Conservation (phyloP, 2,329 filamentous ascomycete species). For the Ophiosphaerella herpotricha region DNA sequence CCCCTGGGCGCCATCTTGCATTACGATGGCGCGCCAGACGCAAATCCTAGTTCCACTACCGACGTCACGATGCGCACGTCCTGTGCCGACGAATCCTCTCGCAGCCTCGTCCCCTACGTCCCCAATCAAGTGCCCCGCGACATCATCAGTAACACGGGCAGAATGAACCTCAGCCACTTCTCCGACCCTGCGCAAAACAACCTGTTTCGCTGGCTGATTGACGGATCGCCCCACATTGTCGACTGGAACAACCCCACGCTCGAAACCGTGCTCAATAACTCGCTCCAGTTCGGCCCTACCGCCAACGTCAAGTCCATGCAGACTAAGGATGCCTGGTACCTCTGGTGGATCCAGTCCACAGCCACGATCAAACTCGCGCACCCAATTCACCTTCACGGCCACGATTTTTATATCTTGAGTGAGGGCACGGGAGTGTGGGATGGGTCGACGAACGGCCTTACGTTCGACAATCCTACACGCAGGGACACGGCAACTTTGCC, state of each 20-base stretch:
- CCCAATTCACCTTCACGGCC: constrained; percentile 49
- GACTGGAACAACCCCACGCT: constrained; percentile 52
- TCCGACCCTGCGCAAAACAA: constrained; percentile 40
- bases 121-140: constrained; percentile 45
- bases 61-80: constrained; percentile 37
- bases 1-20: constrained; percentile 47
- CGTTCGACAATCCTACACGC: constrained; percentile 45
- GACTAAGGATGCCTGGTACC: constrained; percentile 46
- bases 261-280: constrained; percentile 47
- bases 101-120: constrained; percentile 46
- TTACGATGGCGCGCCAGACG: constrained; percentile 43
- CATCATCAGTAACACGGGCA: constrained; percentile 31
- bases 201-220: constrained; percentile 51
- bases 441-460: constrained; percentile 35
- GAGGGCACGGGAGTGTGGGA: constrained; percentile 44
- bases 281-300: constrained; percentile 26
- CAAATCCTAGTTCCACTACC: constrained; percentile 40
- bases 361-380: constrained; percentile 43
- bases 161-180: constrained; percentile 36
- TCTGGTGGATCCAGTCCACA: constrained; percentile 54
- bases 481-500: constrained; percentile 48
- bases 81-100: constrained; percentile 46
- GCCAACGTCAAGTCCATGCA: constrained; percentile 37
- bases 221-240: constrained; percentile 45
- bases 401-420: constrained; percentile 51